These are phyloP conservation scores for Prunus mongolica DNA, from an alignment of 306 rosid species.

Conservation along the genomic window DNA sequence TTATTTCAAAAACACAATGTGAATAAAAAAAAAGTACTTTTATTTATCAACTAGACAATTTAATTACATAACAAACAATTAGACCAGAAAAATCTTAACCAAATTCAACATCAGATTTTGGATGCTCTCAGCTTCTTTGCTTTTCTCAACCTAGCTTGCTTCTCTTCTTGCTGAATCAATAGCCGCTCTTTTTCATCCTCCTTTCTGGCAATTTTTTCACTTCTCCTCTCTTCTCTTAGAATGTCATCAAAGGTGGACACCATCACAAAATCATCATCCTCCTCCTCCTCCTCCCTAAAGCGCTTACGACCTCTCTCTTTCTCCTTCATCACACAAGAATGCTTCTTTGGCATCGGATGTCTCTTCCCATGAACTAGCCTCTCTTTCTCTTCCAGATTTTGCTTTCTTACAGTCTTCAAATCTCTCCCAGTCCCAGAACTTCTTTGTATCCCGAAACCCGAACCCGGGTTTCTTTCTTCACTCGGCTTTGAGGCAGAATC, in stretches of 20 bases:
- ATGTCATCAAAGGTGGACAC: conserved; percentile 1
- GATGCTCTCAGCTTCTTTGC: background rate
- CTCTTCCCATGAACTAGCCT: background rate
- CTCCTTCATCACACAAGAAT: background rate
- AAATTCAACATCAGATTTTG: too few relatives aligned
- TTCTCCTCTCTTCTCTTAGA: background rate
- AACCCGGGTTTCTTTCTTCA: background rate
- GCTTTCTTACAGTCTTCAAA: too few relatives aligned
- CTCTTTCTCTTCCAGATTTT: background rate
- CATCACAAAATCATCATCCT: background rate
- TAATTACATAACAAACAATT: too few relatives aligned
- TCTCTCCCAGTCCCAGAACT: too few relatives aligned
- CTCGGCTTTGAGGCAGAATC: background rate
- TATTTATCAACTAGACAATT: too few relatives aligned
- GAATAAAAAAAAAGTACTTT: too few relatives aligned
- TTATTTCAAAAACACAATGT: too few relatives aligned
- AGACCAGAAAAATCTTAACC: too few relatives aligned
- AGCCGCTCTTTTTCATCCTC: background rate
- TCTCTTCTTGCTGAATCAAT: background rate
- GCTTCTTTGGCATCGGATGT: too few relatives aligned
- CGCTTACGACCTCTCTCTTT: background rate
- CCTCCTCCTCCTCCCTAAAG: background rate
- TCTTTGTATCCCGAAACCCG: too few relatives aligned
- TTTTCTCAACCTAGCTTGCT: background rate
- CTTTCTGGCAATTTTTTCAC: background rate